Percentiles rank a stretch among this genome's conserved stretches.
These are phyloP conservation scores for Penicillium sp. DNA, from an alignment of 2,329 filamentous ascomycete species.

Conservation along the genomic window DNA sequence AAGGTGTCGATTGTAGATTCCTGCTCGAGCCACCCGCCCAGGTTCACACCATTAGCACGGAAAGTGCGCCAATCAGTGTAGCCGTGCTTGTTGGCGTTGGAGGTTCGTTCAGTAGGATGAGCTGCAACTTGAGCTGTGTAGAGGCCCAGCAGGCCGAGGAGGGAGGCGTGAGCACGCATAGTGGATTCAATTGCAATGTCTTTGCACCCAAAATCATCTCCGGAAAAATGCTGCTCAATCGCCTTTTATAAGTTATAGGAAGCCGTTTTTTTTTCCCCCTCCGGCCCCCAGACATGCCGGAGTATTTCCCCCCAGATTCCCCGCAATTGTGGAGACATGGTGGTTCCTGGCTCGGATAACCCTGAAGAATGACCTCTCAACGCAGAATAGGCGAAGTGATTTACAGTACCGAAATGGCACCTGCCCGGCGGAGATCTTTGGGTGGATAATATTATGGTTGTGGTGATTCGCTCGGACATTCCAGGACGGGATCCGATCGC, in stretches of 20 bases:
- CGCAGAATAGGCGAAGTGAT: not conserved
- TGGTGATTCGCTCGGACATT: constrained; percentile 6
- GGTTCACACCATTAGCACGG: constrained; percentile 22
- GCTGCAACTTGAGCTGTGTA: not conserved
- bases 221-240: not conserved
- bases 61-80: constrained; percentile 23
- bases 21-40: constrained; percentile 28
- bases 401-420: not conserved
- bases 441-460: not conserved
- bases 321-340: constrained; percentile 2
- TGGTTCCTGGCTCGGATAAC: not conserved
- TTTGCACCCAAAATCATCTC: too few species aligned
- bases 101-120: not conserved
- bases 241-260: not conserved
- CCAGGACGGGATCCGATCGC: not conserved
- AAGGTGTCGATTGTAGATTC: constrained; percentile 25
- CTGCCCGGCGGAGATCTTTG: not conserved
- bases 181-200: not conserved
- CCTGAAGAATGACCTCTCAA: not conserved
- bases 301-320: not conserved
- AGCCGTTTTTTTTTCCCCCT: not conserved
- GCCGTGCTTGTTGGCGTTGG: not conserved
- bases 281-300: not conserved
- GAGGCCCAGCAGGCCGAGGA: not conserved
- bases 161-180: not conserved